phyloP scores from a whole-genome alignment of 2,329 filamentous ascomycete species.

The Microcyclospora tardicrescens region DNA sequence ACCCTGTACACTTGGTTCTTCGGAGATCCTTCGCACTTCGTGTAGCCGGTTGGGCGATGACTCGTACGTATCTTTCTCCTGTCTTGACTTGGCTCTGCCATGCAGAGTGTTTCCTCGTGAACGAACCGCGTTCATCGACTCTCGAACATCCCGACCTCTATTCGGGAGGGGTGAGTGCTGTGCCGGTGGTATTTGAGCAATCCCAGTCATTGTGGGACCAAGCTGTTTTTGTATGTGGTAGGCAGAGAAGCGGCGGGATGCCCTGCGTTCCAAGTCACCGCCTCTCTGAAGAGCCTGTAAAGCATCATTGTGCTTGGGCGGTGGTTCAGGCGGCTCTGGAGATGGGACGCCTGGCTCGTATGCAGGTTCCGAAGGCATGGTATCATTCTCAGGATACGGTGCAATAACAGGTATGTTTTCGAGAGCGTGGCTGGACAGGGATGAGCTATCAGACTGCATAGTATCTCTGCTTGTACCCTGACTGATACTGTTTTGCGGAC shows the following conservation, averaged over 20 bases:
- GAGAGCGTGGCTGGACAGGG: constrained; percentile 61
- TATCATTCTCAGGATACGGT: constrained; percentile 54
- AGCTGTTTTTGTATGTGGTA: constrained; percentile 96
- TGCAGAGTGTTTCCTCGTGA: constrained; percentile 39
- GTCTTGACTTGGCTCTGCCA: constrained; percentile 15
- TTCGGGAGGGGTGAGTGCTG: constrained; percentile 78
- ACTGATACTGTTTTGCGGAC: constrained; percentile 22
- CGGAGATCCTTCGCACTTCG: constrained; percentile 44
- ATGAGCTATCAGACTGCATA: constrained; percentile 40
- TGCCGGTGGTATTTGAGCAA: constrained; percentile 67
- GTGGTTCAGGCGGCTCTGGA: constrained; percentile 50
- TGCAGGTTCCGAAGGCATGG: constrained; percentile 27
- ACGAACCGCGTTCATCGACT: constrained; percentile 65
- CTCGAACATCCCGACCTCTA: constrained; percentile 66
- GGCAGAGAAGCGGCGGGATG: constrained; percentile 84
- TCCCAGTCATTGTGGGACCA: constrained; percentile 64
- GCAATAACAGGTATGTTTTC: constrained; percentile 64
- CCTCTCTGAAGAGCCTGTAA: constrained; percentile 81
- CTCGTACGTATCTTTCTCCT: constrained; percentile 33
- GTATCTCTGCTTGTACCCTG: constrained; percentile 17
- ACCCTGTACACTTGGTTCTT: constrained; percentile 41
- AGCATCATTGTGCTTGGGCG: constrained; percentile 76
- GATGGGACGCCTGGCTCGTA: constrained; percentile 25
- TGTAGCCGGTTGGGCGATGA: constrained; percentile 47
- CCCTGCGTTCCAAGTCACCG: constrained; percentile 81